Conservation (phyloP, 108 stramenopile species). For the Aurantiochytrium sp. region DNA sequence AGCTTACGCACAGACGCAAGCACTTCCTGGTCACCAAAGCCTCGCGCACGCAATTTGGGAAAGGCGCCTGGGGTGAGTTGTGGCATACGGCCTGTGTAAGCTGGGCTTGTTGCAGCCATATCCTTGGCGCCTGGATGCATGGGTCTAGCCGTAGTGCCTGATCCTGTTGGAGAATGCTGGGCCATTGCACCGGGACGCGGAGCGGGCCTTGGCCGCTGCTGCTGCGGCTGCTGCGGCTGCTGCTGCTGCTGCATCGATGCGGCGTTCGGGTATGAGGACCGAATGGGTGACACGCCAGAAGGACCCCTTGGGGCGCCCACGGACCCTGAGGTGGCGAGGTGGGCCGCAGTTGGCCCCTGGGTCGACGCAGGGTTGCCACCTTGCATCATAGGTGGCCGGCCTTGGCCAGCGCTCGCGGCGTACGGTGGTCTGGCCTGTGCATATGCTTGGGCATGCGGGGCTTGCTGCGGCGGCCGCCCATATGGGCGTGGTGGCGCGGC, state of each 20-base stretch:
- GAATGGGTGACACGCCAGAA: no score
- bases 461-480: no score
- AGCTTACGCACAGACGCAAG: neutral
- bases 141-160: neutral
- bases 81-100: neutral
- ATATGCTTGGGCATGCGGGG: no score
- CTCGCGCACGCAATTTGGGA: neutral
- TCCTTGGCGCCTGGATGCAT: neutral
- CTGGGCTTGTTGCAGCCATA: neutral
- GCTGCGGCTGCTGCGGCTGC: neutral
- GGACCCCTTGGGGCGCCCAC: no score
- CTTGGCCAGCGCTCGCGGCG: no score
- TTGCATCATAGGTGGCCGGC: no score
- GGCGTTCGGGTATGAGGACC: no score
- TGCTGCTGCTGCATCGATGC: neutral
- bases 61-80: neutral
- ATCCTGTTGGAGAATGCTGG: neutral
- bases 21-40: neutral
- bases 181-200: neutral
- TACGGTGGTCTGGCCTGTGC: no score
- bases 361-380: no score
- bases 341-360: no score
- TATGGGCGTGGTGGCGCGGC: no score
- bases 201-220: neutral
- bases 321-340: no score